Evolutionary conservation across 2,329 filamentous ascomycete genomes (phyloP).

Genomic region (Fusarium metavorans): DNA sequence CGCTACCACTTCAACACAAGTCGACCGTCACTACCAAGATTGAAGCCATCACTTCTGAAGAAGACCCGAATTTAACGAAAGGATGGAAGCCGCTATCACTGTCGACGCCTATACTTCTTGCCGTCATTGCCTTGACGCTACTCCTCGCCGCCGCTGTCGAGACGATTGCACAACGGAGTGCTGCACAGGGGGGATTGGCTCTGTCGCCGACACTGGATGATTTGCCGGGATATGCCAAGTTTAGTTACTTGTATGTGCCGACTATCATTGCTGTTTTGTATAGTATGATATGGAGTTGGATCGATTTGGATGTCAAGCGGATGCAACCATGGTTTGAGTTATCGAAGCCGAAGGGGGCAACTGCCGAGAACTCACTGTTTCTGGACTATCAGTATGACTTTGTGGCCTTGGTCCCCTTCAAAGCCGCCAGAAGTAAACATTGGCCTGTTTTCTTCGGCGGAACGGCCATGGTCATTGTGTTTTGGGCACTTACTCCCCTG

Average conservation of each 20-base stretch:
- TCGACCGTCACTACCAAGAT: not conserved
- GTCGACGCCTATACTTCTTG: constrained; percentile 50
- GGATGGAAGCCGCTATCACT: constrained; percentile 44
- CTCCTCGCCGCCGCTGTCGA: constrained; percentile 59
- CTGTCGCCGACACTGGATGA: constrained; percentile 40
- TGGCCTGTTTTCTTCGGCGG: constrained; percentile 65
- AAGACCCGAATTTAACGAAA: fast-evolving
- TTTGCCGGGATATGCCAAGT: constrained; percentile 51
- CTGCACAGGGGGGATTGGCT: constrained; percentile 55
- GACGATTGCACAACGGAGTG: constrained; percentile 55
- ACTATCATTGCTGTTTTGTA: constrained; percentile 67
- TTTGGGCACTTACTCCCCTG: constrained; percentile 66
- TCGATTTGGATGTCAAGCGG: constrained; percentile 69
- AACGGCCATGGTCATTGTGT: constrained; percentile 61
- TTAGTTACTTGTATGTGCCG: constrained; percentile 64
- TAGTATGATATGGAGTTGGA: constrained; percentile 69
- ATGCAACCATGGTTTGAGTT: constrained; percentile 72
- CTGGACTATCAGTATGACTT: constrained; percentile 65
- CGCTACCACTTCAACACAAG: constrained; percentile 5
- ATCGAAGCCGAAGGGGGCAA: constrained; percentile 58
- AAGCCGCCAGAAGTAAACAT: constrained; percentile 42
- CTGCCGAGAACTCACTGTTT: constrained; percentile 59
- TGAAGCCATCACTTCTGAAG: not conserved
- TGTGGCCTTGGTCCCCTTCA: constrained; percentile 48
- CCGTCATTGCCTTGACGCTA: constrained; percentile 52